Base-by-base conservation (phyloP, 2,329 filamentous ascomycete species). In the Diaporthe vaccinii region DNA sequence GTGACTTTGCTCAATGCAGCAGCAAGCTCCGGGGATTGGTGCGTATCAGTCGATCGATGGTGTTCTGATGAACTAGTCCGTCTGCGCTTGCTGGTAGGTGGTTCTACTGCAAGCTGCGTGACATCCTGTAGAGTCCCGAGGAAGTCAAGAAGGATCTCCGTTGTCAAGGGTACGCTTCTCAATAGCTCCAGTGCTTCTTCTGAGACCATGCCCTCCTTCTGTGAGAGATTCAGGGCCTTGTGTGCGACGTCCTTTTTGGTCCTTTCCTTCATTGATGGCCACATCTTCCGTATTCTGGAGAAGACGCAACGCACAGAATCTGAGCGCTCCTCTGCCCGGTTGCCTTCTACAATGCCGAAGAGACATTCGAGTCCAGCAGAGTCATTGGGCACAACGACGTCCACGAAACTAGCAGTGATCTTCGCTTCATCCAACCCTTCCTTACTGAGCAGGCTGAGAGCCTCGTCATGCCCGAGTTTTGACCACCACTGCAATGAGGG, bases 51-150 rank as follows among this genome's bases (percentile, higher is more conserved):
- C 62, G 89, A 90, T 72, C 87, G 86, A 73, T 91, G 89, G 78
- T 90, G 89, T 78, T 94, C 93, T 22, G 91, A 92, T 73, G 93
- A 91, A 83, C 94, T 97, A 0, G 92, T 95, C 74, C 95, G 91
- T 80, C 95, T 91, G 77, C 95, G 89, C 86, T 98, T 98, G 78
- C 92, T 92, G 2, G 93, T 90, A 14, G 94, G 93, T 17, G 92
- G 90, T 74, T 93, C 91, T 62, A 92, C 92, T 57, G 93, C 91
- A 83, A 96, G 89, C 79, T 93, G 91, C 3, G 92, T 89, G n/a
- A 93, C 90, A 20, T 91, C 92, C 74, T 95, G 93, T 55, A 98
- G 89, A 34, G 91, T 92, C 77, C 94, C 90, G 10, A 98, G 85
- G 83, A 98, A 95, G 65, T 89, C 88, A 0, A 91, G 86, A 12